Base-by-base conservation (phyloP, 129 eudicot species). In the Escallonia herrerae region DNA sequence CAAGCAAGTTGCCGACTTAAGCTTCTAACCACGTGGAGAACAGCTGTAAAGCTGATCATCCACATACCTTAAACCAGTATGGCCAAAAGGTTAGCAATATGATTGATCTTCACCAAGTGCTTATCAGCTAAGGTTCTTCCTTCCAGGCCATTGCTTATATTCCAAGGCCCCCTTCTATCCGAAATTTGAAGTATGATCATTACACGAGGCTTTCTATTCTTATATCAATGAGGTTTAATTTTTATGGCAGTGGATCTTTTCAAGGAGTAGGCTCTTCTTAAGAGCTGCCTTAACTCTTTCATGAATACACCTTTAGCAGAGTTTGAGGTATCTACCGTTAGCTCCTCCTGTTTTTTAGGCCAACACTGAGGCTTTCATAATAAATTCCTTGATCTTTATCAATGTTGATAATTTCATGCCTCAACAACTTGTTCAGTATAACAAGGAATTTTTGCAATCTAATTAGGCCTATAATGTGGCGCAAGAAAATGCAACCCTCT, bases 331-430 rank as follows among this genome's bases (percentile, higher is more conserved):
- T 74, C 74, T 4, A 85, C 68, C 45, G 74, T 70, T 11, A 88
- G 89, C 79, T 82, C 89, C 59, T 72, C 77, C 60, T 82, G 75
- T 2, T 72, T 67, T 72, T 69, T 6, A 84, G 80, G 58, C 96
- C 89, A 4, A 75, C 41, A 40, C 72, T 49, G 33, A 72, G 42
- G 11, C 74, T 79, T 22, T 56, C 84, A 77, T 93, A 88, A 39
- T 69, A 76, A 0, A 66, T 69, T 48, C 73, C 74, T 48, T 81
- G 58, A 55, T 84, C 82, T 2, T 15, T 61, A 46, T 84, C 80
- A 14, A 84, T 79, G 74, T 84, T 78, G 1, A 77, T 62, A 10
- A 78, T 60, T 42, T 39, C 61, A 40, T 80, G 68, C 46, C 60
- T 41, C 1, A 86, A 84, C 40, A 88, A 75, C 41, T 71, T 63